Percentiles rank a stretch among this genome's conserved stretches.
Evolutionary conservation across 352 stramenopile genomes (phyloP).

Genomic region (Globisporangium paddicum): DNA sequence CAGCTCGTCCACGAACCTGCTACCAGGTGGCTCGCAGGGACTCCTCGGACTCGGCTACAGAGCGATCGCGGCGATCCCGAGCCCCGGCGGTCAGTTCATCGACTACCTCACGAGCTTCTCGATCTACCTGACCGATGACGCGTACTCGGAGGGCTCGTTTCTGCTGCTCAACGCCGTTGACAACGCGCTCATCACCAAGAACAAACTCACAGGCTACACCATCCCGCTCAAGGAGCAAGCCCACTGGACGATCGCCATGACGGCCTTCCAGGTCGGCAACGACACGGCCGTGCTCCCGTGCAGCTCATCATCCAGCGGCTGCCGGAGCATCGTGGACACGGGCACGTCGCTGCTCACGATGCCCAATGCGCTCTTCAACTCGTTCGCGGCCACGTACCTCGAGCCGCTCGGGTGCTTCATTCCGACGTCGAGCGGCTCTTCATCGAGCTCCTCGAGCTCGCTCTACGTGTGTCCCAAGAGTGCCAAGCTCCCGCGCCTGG

Average conservation of each 20-base stretch:
- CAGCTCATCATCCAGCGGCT: slow-evolving; percentile 14
- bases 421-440: neutral
- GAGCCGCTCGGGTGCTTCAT: slow-evolving; percentile 8
- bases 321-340: slow-evolving; percentile 57
- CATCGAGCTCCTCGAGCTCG: slow-evolving; percentile 3
- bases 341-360: slow-evolving; percentile 58
- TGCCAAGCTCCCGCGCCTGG: slow-evolving; percentile 40
- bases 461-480: slow-evolving; percentile 56
- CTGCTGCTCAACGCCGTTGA: slow-evolving; percentile 69
- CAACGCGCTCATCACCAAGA: slow-evolving; percentile 36
- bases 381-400: slow-evolving; percentile 12
- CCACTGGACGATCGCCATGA: slow-evolving; percentile 75
- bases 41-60: slow-evolving; percentile 64
- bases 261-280: slow-evolving; percentile 46
- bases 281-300: slow-evolving; percentile 35
- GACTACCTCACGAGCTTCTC: slow-evolving; percentile 65
- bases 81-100: slow-evolving; percentile 41
- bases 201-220: slow-evolving; percentile 38
- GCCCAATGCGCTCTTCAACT: slow-evolving; percentile 28
- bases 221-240: slow-evolving; percentile 42
- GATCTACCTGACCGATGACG: slow-evolving; percentile 47
- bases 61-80: slow-evolving; percentile 44
- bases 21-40: slow-evolving; percentile 46
- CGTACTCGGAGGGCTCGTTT: slow-evolving; percentile 49
- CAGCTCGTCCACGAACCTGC: slow-evolving; percentile 24